These are phyloP conservation scores for Xerocomus potaroensis DNA, from an alignment of 768 basidiomycete species.

Conservation along the genomic window DNA sequence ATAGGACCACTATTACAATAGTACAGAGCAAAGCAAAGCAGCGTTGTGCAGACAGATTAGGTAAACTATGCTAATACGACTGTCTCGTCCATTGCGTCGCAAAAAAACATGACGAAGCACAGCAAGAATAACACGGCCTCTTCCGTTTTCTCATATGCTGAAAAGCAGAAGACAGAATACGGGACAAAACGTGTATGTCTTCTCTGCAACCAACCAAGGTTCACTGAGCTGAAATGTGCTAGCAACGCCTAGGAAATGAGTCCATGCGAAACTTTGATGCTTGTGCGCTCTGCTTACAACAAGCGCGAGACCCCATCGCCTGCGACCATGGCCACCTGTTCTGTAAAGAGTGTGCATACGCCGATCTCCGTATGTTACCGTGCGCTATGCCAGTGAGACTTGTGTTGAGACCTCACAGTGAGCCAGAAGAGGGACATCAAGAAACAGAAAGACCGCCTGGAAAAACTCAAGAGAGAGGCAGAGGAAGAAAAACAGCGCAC, in stretches of 20 bases:
- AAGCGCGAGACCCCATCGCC: conserved; percentile 77
- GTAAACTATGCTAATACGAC: no score
- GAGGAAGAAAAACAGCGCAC: conserved; percentile 72
- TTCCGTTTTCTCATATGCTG: conserved; percentile 86
- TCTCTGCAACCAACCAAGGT: neutral
- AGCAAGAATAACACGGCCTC: conserved; percentile 90
- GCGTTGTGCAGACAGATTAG: no score
- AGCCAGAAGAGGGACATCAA: conserved; percentile 92
- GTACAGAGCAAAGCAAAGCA: no score
- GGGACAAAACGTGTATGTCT: conserved; percentile 68
- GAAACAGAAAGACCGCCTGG: conserved; percentile 78
- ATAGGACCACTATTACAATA: no score
- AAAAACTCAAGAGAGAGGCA: conserved; percentile 70
- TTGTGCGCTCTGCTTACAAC: conserved; percentile 83
- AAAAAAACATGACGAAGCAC: conserved; percentile 71
- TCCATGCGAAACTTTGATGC: conserved; percentile 91
- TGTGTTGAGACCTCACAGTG: conserved; percentile 41
- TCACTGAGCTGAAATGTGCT: conserved; percentile 4
- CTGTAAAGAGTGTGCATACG: conserved; percentile 92
- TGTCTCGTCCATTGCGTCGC: no score
- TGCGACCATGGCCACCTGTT: conserved; percentile 88
- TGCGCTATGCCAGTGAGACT: conserved; percentile 1
- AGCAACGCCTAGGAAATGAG: conserved; percentile 65
- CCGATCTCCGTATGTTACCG: conserved; percentile 65
- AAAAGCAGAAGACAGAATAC: conserved; percentile 76